These are phyloP conservation scores for Macroventuria anomochaeta DNA, from an alignment of 2,329 filamentous ascomycete species.

Conservation along the genomic window DNA sequence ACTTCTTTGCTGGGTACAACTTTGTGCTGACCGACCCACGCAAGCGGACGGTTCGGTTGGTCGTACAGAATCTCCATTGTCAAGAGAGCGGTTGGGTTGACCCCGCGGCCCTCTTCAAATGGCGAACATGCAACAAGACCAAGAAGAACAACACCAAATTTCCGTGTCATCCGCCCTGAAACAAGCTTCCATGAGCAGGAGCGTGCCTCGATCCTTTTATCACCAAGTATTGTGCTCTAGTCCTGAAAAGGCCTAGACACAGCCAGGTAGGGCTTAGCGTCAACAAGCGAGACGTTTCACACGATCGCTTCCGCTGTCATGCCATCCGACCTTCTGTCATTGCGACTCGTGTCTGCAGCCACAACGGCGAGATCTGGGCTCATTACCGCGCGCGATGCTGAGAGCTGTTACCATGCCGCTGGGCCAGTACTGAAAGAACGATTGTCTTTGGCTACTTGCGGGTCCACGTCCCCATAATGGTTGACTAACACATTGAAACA, in stretches of 20 bases:
- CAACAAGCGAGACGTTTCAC: constrained; percentile 27
- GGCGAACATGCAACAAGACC: not conserved
- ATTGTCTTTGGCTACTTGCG: constrained; percentile 22
- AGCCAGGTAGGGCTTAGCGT: constrained; percentile 12
- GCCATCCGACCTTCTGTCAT: constrained; percentile 17
- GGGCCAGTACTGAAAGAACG: constrained; percentile 27
- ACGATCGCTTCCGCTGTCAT: constrained; percentile 24
- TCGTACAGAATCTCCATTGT: no score
- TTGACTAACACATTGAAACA: constrained; percentile 16
- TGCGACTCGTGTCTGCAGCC: constrained; percentile 15
- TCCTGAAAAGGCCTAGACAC: not conserved
- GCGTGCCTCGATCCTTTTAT: constrained; percentile 23
- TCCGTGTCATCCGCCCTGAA: constrained; percentile 23
- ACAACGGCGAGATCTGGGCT: constrained; percentile 6
- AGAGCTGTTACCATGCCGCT: constrained; percentile 21
- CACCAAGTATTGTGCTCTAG: constrained; percentile 8
- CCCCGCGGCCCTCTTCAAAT: not conserved
- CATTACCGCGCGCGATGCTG: constrained; percentile 11
- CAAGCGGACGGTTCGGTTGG: not conserved
- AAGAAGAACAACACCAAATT: constrained; percentile 14
- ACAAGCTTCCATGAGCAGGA: constrained; percentile 26
- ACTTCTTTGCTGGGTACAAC: not conserved
- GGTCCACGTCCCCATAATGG: constrained; percentile 24
- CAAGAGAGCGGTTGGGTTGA: not conserved
- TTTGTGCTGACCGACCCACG: not conserved